Percentiles rank a stretch among this genome's conserved stretches.
Conservation (phyloP, 2,329 filamentous ascomycete genomes). For the Alternaria brassicicola region DNA sequence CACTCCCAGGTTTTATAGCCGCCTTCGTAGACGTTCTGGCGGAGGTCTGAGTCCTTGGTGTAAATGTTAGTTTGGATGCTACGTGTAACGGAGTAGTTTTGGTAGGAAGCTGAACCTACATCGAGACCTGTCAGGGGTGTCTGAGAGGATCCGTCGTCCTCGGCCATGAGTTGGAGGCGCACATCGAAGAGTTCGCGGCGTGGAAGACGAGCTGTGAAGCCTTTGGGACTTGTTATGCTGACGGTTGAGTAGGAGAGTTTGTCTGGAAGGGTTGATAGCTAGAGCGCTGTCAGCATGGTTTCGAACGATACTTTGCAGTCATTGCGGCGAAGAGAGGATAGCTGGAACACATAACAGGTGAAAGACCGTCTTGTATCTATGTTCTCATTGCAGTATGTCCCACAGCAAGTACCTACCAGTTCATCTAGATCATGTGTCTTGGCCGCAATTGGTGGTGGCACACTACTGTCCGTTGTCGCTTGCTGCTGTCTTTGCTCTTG, state of each 20-base stretch:
- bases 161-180: constrained; percentile 79
- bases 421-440: constrained; percentile 54
- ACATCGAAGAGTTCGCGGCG: constrained; percentile 83
- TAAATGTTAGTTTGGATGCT: constrained; percentile 20
- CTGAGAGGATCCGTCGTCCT: constrained; percentile 54
- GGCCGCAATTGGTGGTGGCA: constrained; percentile 45
- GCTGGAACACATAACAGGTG: not conserved
- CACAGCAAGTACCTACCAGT: constrained; percentile 50
- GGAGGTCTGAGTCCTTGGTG: constrained; percentile 67
- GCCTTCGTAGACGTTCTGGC: constrained; percentile 82
- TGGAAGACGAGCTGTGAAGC: constrained; percentile 63
- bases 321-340: not conserved
- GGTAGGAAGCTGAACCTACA: not conserved
- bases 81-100: not conserved
- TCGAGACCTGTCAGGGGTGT: constrained; percentile 40
- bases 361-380: not conserved
- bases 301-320: rapidly evolving
- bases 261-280: constrained; percentile 68
- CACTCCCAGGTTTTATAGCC: constrained; percentile 93
- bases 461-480: constrained; percentile 10
- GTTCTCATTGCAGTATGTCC: not conserved
- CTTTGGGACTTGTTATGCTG: constrained; percentile 65
- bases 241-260: constrained; percentile 74
- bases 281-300: not conserved
- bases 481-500: constrained; percentile 13